phyloP scores from a whole-genome alignment of 371 early-diverging fungal genomes.

The Umbelopsis sp. region DNA sequence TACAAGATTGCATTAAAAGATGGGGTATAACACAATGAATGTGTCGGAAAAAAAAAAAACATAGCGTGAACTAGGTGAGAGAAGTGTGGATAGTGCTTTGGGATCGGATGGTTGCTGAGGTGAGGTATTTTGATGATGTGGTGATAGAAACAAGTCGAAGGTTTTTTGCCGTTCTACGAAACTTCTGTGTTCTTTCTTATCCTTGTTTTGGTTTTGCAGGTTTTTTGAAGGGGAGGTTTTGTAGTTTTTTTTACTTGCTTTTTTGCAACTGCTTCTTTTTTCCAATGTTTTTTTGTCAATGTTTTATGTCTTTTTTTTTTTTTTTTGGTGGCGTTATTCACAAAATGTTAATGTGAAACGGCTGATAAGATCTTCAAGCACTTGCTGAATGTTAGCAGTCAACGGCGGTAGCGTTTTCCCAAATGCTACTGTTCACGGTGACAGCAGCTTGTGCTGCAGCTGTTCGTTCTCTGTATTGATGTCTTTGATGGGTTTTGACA shows the following conservation, averaged over 20 bases:
- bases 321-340: no score
- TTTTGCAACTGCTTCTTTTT: neutral
- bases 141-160: no score
- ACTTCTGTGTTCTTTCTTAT: no score
- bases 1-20: conserved; percentile 11
- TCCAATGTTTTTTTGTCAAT: neutral
- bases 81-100: neutral
- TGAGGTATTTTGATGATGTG: neutral
- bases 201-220: neutral
- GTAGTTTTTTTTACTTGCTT: neutral
- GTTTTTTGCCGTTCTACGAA: no score
- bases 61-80: conserved; percentile 10
- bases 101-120: neutral
- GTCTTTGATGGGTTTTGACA: conserved; percentile 62
- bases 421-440: neutral
- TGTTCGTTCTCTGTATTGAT: conserved; percentile 30
- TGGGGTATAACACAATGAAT: conserved; percentile 4
- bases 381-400: neutral
- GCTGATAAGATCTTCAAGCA: neutral
- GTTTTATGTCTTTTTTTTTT: no score
- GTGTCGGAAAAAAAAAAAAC: conserved; percentile 15
- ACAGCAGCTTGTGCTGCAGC: conserved; percentile 9
- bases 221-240: neutral
- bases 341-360: neutral
- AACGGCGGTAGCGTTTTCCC: conserved; percentile 8